Conservation (phyloP, 495 filamentous ascomycete genomes). For the Aspergillus taichungensis region DNA sequence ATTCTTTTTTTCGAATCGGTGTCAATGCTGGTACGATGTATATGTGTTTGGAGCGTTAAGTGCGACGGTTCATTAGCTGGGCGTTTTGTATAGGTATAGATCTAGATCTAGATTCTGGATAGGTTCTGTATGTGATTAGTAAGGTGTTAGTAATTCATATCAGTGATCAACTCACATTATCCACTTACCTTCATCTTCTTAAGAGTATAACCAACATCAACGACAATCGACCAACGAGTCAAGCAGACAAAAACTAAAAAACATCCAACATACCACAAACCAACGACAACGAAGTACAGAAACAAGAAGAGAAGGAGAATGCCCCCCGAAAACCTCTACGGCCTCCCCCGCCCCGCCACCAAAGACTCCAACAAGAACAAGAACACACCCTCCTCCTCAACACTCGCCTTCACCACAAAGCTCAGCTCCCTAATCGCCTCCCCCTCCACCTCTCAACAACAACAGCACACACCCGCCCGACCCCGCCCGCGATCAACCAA, state of each 20-base stretch:
- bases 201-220: not conserved
- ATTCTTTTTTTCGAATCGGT: not conserved
- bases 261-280: not conserved
- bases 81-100: too few species aligned
- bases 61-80: too few species aligned
- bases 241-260: too few species aligned
- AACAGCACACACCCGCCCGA: slow-evolving; percentile 20
- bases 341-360: slow-evolving; percentile 45
- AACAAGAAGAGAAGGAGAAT: not conserved
- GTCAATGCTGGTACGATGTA: too few species aligned
- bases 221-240: not conserved
- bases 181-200: too few species aligned
- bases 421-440: slow-evolving; percentile 60
- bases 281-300: not conserved
- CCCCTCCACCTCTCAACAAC: slow-evolving; percentile 15
- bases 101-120: too few species aligned
- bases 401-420: slow-evolving; percentile 70
- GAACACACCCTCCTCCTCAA: slow-evolving; percentile 55
- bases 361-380: slow-evolving; percentile 23
- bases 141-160: too few species aligned
- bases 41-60: too few species aligned
- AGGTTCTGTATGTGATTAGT: too few species aligned
- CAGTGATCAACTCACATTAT: too few species aligned
- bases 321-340: slow-evolving; percentile 51
- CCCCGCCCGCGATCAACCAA: slow-evolving; percentile 61